phyloP scores from a whole-genome alignment of 1,139 yeast species.

The Sugiyamaella grinbergsii region DNA sequence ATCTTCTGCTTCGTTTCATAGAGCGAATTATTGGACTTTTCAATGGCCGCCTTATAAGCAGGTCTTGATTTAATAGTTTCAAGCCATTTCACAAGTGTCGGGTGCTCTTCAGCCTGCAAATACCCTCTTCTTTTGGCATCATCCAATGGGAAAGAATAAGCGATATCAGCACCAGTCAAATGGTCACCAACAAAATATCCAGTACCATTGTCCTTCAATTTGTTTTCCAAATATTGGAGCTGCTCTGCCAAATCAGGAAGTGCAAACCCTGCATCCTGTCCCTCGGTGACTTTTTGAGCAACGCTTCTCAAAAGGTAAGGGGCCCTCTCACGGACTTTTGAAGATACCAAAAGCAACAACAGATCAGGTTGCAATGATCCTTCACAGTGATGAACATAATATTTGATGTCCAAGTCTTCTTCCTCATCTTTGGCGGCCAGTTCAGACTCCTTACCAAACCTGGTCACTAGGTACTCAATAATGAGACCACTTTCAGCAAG shows the following conservation, averaged over 20 bases:
- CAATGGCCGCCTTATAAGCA: constrained; percentile 26
- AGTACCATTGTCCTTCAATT: constrained; percentile 47
- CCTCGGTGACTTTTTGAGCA: constrained; percentile 36
- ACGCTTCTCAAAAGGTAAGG: constrained; percentile 53
- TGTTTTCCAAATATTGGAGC: constrained; percentile 44
- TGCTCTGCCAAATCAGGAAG: constrained; percentile 30
- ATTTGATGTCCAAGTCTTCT: constrained; percentile 50
- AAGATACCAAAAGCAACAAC: constrained; percentile 48
- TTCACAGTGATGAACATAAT: constrained; percentile 57
- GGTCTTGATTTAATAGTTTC: constrained; percentile 25
- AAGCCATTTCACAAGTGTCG: constrained; percentile 31
- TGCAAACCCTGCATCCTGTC: constrained; percentile 24
- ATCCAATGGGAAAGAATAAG: constrained; percentile 46
- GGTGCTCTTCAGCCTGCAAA: constrained; percentile 30
- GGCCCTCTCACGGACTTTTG: constrained; percentile 39
- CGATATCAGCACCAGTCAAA: constrained; percentile 62
- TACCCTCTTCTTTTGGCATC: constrained; percentile 36
- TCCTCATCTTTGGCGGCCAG: constrained; percentile 37
- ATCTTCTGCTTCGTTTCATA: not conserved
- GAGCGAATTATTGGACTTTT: constrained; percentile 13
- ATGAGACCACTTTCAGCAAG: constrained; percentile 45
- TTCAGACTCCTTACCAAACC: constrained; percentile 38
- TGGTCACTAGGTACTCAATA: constrained; percentile 59
- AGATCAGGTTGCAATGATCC: constrained; percentile 57
- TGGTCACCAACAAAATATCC: constrained; percentile 59